Conservation (phyloP, 2,329 filamentous ascomycete species). For the Verticillium zaregamsianum region DNA sequence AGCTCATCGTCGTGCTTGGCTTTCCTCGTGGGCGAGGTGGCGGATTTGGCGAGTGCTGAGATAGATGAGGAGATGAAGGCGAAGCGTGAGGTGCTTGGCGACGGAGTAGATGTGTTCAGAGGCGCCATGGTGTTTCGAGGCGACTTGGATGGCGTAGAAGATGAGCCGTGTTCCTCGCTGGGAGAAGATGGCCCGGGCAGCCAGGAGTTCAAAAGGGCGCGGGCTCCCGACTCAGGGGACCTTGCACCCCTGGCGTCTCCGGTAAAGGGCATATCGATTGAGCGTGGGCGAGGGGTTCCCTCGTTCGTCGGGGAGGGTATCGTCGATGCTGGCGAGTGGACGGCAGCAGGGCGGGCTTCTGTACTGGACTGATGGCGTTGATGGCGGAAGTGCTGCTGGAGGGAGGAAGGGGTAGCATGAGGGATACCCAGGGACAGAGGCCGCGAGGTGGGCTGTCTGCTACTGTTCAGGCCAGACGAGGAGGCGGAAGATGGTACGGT, state of each 20-base stretch:
- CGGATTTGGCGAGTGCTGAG: constrained; percentile 37
- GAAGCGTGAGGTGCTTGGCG: constrained; percentile 33
- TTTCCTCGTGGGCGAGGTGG: constrained; percentile 18
- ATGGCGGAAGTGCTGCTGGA: constrained; percentile 16
- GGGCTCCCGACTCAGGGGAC: constrained; percentile 19
- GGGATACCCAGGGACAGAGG: not conserved
- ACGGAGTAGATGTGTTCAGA: constrained; percentile 22
- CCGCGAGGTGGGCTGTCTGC: not conserved
- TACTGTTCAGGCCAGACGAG: not conserved
- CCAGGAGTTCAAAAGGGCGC: constrained; percentile 26
- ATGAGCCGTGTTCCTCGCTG: constrained; percentile 15
- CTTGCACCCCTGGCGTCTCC: constrained; percentile 31
- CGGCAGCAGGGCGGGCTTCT: constrained; percentile 23
- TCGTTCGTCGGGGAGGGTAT: constrained; percentile 10
- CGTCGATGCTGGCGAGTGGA: constrained; percentile 18
- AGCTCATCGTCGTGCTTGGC: constrained; percentile 40
- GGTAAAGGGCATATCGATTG: constrained; percentile 35
- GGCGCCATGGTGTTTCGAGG: constrained; percentile 20
- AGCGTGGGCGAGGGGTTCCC: constrained; percentile 16
- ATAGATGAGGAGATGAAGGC: constrained; percentile 42
- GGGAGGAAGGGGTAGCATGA: constrained; percentile 3
- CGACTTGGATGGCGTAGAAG: constrained; percentile 8
- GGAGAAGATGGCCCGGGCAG: constrained; percentile 22
- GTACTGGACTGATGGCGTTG: constrained; percentile 31
- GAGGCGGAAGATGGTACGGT: not conserved